phyloP scores from a whole-genome alignment of 2,329 filamentous ascomycete species.

The Calcarisporium arbuscula region DNA sequence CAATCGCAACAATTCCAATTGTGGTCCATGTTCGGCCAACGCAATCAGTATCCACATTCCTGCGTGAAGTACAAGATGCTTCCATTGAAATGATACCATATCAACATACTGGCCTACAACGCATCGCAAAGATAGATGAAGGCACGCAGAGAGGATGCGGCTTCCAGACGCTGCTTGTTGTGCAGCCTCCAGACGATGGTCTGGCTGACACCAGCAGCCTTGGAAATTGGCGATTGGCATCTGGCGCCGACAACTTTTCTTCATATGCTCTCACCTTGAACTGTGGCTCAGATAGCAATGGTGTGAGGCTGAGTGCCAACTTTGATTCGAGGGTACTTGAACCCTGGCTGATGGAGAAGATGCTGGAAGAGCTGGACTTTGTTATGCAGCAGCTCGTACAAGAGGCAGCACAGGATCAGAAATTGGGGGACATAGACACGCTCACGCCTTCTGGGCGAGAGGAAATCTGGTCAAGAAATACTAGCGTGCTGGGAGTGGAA shows the following conservation, averaged over 20 bases:
- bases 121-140: constrained; percentile 9
- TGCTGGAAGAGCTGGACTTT: constrained; percentile 5
- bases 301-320: too few relatives aligned
- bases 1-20: constrained; percentile 17
- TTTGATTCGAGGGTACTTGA: constrained; percentile 6
- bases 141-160: constrained; percentile 9
- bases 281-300: too few relatives aligned
- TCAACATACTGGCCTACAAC: constrained; percentile 7
- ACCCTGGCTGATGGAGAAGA: constrained; percentile 3
- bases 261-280: too few relatives aligned
- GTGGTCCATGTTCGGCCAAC: constrained; percentile 18
- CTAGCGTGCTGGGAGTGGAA: too few relatives aligned
- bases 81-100: constrained; percentile 4
- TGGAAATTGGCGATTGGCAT: too few relatives aligned
- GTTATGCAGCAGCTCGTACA: not conserved
- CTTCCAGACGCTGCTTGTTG: constrained; percentile 8
- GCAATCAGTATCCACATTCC: constrained; percentile 27
- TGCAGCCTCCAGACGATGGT: not conserved
- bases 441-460: too few relatives aligned
- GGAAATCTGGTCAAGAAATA: too few relatives aligned
- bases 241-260: too few relatives aligned
- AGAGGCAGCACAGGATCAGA: too few relatives aligned
- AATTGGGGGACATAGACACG: too few relatives aligned
- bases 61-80: constrained; percentile 24
- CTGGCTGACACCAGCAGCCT: too few relatives aligned